Evolutionary conservation across 2,329 filamentous ascomycete species (phyloP), one percentile per base, ranked within the genome.

Genomic region (Claviceps citrina): DNA sequence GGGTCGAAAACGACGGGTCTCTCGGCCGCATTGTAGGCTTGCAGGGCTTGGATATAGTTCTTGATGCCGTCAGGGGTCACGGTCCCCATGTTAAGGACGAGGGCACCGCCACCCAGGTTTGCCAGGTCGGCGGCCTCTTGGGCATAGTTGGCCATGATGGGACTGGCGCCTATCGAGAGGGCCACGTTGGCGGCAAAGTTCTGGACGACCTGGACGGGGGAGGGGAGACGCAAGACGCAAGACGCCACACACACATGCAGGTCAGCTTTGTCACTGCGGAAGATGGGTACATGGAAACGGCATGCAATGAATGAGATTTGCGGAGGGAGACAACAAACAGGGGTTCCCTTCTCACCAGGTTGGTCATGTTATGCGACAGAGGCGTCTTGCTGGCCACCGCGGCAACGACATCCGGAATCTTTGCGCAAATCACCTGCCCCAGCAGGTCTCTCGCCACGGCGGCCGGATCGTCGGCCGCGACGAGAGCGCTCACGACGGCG

Each of bases 51-150:
- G 28, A 75, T 54, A 57, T 91, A 86, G 56, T 84, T 84, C 9
- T 64, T 52, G 3, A 89, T 60, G 27, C 78, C 79, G 5, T 85
- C 81, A 0, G 79, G 76, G 1, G 83, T 91, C 6, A 89, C 77
- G 0, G 85, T 94, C 22, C 89, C 89, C 85, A 95, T 95, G 61
- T 96, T 96, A 54, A 96, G 71, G 34, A 96, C 81, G 1, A 96
- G 71, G 0, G 80, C 76, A 10, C 84, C 85, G 9, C 84, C 85
- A 28, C 79, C 78, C 0, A 93, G 70, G 24, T 68, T 70, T 10
- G 81, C 78, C n/a, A 96, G 70, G 53, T 95, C 87, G 7, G 63
- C 57, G 0, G 86, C 86, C 66, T 96, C 89, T 38, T 78, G 73
- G 20, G 78, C 83, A 51, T 87, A 83, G 57, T 84, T 87, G 7